Evolutionary conservation across 2,329 filamentous ascomycete genomes (phyloP).

Genomic region (Saccharata proteae): DNA sequence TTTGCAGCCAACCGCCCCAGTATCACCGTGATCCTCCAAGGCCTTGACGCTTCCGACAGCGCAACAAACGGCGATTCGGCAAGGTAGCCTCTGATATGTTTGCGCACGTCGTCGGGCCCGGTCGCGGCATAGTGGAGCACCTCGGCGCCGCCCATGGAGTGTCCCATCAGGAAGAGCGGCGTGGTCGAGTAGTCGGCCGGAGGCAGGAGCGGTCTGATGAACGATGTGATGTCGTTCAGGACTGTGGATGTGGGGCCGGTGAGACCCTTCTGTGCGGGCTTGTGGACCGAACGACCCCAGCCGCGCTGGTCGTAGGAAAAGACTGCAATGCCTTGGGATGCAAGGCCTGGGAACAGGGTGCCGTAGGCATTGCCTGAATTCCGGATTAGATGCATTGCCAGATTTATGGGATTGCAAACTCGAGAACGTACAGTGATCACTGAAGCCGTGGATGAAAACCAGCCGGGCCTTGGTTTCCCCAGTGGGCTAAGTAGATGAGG

Average conservation of each 20-base stretch:
- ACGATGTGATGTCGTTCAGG: constrained; percentile 64
- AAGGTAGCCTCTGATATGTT: constrained; percentile 58
- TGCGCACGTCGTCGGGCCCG: constrained; percentile 39
- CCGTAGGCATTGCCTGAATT: constrained; percentile 55
- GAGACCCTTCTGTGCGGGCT: constrained; percentile 51
- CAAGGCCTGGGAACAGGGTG: constrained; percentile 59
- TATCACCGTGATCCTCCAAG: constrained; percentile 49
- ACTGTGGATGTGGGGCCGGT: constrained; percentile 65
- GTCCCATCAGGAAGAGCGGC: constrained; percentile 76
- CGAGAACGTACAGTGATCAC: constrained; percentile 51
- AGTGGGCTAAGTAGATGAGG: constrained; percentile 34
- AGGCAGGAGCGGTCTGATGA: constrained; percentile 51
- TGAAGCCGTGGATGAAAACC: constrained; percentile 81
- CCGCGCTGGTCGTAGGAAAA: constrained; percentile 75
- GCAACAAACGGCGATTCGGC: constrained; percentile 69
- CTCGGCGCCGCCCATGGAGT: constrained; percentile 83
- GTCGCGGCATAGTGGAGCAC: constrained; percentile 47
- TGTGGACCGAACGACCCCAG: constrained; percentile 65
- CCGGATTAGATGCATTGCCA: too few species aligned
- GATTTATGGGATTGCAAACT: too few species aligned
- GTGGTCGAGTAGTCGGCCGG: constrained; percentile 15
- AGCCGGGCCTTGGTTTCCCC: constrained; percentile 54
- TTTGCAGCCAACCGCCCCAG: constrained; percentile 55
- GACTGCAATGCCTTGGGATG: constrained; percentile 59
- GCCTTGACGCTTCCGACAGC: constrained; percentile 53